Evolutionary conservation across 495 filamentous ascomycete species (phyloP).

Genomic region (Ascobolus immersus): DNA sequence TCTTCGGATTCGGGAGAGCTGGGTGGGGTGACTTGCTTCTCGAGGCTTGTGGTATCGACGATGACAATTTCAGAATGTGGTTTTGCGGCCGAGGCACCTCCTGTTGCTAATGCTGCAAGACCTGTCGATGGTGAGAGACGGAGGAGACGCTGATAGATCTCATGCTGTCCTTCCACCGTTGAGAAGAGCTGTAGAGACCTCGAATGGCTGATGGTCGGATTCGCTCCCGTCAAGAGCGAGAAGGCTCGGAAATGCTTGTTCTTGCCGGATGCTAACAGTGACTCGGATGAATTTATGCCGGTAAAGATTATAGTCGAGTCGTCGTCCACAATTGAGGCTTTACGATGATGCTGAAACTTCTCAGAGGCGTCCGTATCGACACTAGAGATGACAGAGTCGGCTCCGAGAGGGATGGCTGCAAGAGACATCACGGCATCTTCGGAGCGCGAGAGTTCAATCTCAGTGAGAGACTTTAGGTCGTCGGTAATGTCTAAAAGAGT

Average conservation of each 20-base stretch:
- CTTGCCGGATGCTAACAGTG: conserved; percentile 41
- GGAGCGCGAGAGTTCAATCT: conserved; percentile 54
- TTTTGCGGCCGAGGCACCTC: conserved; percentile 18
- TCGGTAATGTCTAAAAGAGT: no score
- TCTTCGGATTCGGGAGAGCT: no score
- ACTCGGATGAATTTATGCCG: conserved; percentile 64
- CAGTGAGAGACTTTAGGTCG: conserved; percentile 25
- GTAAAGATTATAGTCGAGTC: conserved; percentile 39
- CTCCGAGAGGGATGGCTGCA: conserved; percentile 29
- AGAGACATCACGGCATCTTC: conserved; percentile 82
- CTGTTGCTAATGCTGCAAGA: conserved; percentile 16
- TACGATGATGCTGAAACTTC: background rate
- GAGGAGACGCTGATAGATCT: conserved; percentile 19
- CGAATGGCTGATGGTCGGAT: conserved; percentile 10
- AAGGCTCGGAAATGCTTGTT: conserved; percentile 83
- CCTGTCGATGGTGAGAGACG: conserved; percentile 41
- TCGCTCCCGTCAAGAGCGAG: conserved; percentile 8
- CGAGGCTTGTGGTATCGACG: conserved; percentile 41
- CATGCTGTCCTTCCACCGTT: no score
- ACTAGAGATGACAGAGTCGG: background rate
- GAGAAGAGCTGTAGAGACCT: conserved; percentile 1
- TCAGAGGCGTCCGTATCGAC: background rate
- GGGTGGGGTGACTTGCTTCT: no score
- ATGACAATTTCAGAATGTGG: conserved; percentile 51
- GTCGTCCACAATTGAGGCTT: background rate